Evolutionary conservation across 495 filamentous ascomycete species (phyloP).

Genomic region (Podospora pseudoanserina): DNA sequence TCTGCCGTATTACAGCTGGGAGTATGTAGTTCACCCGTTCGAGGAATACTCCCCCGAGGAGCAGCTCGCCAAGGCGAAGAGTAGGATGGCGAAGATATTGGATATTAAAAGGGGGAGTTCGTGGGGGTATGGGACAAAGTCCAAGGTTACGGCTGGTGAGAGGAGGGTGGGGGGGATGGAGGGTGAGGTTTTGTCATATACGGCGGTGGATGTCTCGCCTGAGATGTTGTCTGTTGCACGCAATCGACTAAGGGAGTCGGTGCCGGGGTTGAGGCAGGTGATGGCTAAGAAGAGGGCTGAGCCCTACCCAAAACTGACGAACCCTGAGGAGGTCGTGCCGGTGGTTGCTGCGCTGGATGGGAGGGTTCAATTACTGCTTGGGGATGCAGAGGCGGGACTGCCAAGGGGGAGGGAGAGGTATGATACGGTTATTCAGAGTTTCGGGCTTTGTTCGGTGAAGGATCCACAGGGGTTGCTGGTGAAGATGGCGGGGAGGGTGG

Average conservation of each 20-base stretch:
- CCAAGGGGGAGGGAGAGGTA: constrained; percentile 47
- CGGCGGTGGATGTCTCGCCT: constrained; percentile 44
- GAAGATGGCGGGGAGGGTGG: constrained; percentile 50
- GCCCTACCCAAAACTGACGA: constrained; percentile 16
- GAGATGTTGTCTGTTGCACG: constrained; percentile 45
- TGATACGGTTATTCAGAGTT: constrained; percentile 87
- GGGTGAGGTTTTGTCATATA: constrained; percentile 38
- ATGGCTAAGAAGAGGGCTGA: constrained; percentile 27
- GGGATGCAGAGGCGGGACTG: constrained; percentile 36
- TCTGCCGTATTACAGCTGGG: constrained; percentile 64
- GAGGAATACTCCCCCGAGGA: constrained; percentile 10
- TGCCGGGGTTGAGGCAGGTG: constrained; percentile 31
- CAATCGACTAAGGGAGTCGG: constrained; percentile 31
- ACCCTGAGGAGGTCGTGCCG: constrained; percentile 15
- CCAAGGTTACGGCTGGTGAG: not conserved
- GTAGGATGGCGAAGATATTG: constrained; percentile 12
- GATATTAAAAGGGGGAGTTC: not conserved
- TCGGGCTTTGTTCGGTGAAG: constrained; percentile 84
- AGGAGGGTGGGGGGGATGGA: constrained; percentile 4
- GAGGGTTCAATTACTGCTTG: constrained; percentile 38
- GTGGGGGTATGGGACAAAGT: not conserved
- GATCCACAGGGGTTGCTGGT: constrained; percentile 67
- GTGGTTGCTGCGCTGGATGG: constrained; percentile 35
- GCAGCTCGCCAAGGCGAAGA: not conserved
- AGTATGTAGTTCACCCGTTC: constrained; percentile 24